Conservation (phyloP, 768 basidiomycete genomes). For the Inosperma sp. region DNA sequence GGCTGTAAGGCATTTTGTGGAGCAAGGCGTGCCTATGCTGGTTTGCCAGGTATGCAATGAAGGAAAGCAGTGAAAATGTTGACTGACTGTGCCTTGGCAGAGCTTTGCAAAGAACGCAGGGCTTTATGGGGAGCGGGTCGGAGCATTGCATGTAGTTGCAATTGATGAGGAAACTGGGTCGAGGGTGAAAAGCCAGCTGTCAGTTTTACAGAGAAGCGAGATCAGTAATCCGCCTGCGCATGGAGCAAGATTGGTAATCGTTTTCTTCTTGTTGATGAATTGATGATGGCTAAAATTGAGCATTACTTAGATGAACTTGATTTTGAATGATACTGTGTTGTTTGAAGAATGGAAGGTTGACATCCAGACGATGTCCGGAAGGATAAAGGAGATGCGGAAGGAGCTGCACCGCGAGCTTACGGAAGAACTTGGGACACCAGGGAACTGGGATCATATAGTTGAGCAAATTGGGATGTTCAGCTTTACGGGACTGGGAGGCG, state of each 20-base stretch:
- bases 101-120: constrained; percentile 98
- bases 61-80: not conserved
- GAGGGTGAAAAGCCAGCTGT: constrained; percentile 80
- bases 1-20: constrained; percentile 85
- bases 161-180: constrained; percentile 58
- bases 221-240: constrained; percentile 94
- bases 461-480: constrained; percentile 99
- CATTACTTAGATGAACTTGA: constrained; percentile 59
- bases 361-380: constrained; percentile 86
- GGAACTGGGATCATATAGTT: constrained; percentile 93
- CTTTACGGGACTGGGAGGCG: constrained; percentile 74
- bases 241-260: constrained; percentile 75
- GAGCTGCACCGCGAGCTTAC: constrained; percentile 71
- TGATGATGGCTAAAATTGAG: constrained; percentile 3
- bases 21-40: constrained; percentile 66
- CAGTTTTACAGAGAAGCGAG: constrained; percentile 87
- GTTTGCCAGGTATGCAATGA: constrained; percentile 72
- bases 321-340: constrained; percentile 68
- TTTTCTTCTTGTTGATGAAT: not conserved
- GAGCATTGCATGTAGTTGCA: constrained; percentile 84
- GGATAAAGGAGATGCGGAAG: constrained; percentile 89
- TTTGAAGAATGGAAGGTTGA: constrained; percentile 89
- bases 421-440: constrained; percentile 79
- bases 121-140: constrained; percentile 90
- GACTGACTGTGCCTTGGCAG: constrained; percentile 33